A percentile compares a stretch with the other conserved stretches of the same genome.
Evolutionary conservation across 169 alveolate species (phyloP).

Genomic region (Besnoitia besnoiti): DNA sequence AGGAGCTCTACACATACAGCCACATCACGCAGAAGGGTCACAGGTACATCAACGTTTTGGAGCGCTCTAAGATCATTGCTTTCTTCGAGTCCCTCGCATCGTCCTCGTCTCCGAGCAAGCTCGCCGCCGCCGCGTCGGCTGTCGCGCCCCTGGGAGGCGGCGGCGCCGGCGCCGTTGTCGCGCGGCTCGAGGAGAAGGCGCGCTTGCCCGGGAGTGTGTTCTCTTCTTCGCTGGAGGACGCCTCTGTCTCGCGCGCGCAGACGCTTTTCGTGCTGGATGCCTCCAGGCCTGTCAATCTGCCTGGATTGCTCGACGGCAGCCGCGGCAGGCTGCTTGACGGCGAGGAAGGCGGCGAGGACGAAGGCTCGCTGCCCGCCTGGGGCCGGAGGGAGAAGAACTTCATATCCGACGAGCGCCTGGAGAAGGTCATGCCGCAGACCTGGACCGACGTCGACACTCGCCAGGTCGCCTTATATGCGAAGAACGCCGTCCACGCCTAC

Average conservation of each 20-base stretch:
- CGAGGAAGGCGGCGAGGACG: background rate
- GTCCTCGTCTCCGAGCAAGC: background rate
- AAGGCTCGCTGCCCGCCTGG: background rate
- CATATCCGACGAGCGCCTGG: background rate
- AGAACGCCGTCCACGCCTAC: background rate
- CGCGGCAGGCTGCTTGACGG: background rate
- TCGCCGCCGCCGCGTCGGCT: background rate
- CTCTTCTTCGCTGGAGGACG: background rate
- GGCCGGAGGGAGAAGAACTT: background rate
- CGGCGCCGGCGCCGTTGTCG: background rate
- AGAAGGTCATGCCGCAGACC: conserved; percentile 2
- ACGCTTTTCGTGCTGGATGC: conserved; percentile 24
- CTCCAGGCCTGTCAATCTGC: conserved; percentile 19
- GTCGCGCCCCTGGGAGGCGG: background rate
- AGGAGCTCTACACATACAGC: conserved; percentile 44
- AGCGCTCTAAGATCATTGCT: conserved; percentile 30
- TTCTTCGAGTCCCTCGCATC: background rate
- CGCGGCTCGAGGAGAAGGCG: background rate
- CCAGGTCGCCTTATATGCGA: background rate
- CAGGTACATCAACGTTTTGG: conserved; percentile 54
- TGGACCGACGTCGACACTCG: background rate
- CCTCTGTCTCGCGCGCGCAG: background rate
- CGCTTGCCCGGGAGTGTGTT: background rate
- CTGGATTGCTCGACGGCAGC: background rate
- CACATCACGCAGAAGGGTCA: conserved; percentile 55